Evolutionary conservation across 345 rosid species (phyloP).

Genomic region (Melaleuca quinquenervia): DNA sequence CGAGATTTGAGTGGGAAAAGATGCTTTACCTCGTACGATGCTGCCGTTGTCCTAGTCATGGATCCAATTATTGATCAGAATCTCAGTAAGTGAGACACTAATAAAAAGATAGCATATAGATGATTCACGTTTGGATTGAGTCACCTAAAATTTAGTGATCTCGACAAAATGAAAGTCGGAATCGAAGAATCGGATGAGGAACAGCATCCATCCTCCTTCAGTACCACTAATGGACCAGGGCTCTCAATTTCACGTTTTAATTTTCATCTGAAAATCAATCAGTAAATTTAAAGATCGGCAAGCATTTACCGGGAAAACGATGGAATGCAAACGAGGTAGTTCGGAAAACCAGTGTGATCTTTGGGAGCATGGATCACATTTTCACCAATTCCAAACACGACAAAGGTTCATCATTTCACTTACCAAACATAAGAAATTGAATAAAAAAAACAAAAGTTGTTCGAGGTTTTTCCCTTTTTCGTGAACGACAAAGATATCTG

Average conservation of each 20-base stretch:
- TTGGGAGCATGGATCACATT: not conserved
- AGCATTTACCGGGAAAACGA: not conserved
- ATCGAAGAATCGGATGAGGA: not conserved
- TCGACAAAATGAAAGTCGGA: too few species aligned
- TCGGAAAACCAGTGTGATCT: not conserved
- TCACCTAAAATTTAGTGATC: not conserved
- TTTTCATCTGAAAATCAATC: not conserved
- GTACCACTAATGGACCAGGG: too few species aligned
- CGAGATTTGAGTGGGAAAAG: not conserved
- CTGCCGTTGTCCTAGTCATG: too few species aligned
- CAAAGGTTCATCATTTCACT: not conserved
- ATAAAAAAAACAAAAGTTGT: not conserved
- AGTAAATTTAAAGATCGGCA: not conserved
- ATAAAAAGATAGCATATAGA: not conserved
- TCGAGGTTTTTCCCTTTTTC: not conserved
- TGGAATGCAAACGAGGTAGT: not conserved
- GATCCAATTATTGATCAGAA: not conserved
- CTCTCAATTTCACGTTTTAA: too few species aligned
- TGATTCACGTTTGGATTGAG: not conserved
- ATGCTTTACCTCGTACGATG: too few species aligned
- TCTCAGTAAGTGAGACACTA: not conserved
- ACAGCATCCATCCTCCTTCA: not conserved
- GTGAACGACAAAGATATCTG: not conserved
- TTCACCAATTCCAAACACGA: too few species aligned
- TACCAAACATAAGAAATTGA: not conserved